These are phyloP conservation scores for Leishmania tarentolae DNA, from an alignment of 208 protist genomes.

Conservation along the genomic window DNA sequence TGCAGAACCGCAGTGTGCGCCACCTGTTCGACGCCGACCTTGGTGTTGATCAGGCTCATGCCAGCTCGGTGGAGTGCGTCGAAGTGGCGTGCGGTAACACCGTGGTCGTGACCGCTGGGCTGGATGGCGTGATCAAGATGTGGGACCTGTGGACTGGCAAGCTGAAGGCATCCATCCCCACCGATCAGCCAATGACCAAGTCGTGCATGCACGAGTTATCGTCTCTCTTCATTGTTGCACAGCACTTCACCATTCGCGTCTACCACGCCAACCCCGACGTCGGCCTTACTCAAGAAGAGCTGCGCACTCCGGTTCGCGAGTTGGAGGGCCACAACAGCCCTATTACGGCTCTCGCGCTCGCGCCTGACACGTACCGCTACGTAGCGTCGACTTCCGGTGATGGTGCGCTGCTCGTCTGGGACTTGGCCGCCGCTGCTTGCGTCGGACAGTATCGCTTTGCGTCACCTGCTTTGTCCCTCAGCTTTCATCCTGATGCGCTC, in stretches of 20 bases:
- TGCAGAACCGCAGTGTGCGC: slow-evolving; percentile 80
- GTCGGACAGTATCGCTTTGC: slow-evolving; percentile 85
- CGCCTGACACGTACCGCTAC: slow-evolving; percentile 77
- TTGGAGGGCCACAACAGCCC: slow-evolving; percentile 80
- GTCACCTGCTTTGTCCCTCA: slow-evolving; percentile 74
- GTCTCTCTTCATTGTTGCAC: slow-evolving; percentile 74
- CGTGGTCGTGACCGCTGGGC: slow-evolving; percentile 68
- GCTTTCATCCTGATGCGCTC: slow-evolving; percentile 84
- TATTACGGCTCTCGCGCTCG: slow-evolving; percentile 80
- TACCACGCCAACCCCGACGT: slow-evolving; percentile 82
- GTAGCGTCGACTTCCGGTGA: slow-evolving; percentile 76
- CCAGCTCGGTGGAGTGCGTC: slow-evolving; percentile 74
- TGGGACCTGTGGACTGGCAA: slow-evolving; percentile 62
- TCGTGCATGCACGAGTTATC: slow-evolving; percentile 77
- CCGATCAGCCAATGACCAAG: slow-evolving; percentile 57
- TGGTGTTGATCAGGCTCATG: slow-evolving; percentile 48
- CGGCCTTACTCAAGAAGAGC: slow-evolving; percentile 34
- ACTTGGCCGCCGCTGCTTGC: slow-evolving; percentile 80
- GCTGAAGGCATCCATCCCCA: slow-evolving; percentile 46
- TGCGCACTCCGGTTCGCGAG: slow-evolving; percentile 67
- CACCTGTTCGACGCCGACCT: slow-evolving; percentile 73
- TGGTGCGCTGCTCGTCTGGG: slow-evolving; percentile 80
- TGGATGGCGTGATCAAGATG: slow-evolving; percentile 80
- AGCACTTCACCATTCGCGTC: slow-evolving; percentile 72
- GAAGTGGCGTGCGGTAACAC: slow-evolving; percentile 79